Conservation (phyloP, 169 alveolate genomes). For the Plasmodium fragile region DNA sequence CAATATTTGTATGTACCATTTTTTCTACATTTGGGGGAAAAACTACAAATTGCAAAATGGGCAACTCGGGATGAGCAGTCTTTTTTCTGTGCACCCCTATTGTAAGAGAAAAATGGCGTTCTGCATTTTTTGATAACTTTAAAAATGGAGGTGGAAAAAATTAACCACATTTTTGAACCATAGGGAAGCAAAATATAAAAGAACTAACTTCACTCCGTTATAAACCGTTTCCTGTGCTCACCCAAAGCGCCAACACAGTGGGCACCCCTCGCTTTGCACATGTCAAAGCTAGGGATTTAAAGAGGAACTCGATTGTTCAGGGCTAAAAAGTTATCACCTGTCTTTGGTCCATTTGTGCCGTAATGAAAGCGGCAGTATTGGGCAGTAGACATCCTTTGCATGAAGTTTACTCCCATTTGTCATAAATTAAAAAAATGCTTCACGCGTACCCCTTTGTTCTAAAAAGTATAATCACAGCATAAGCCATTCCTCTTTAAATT, state of each 20-base stretch:
- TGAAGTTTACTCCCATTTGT: background rate
- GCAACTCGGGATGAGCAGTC: background rate
- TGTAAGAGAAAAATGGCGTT: background rate
- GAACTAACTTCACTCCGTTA: background rate
- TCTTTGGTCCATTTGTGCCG: background rate
- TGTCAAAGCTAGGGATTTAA: background rate
- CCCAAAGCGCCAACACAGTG: background rate
- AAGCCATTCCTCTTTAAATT: background rate
- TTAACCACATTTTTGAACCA: background rate
- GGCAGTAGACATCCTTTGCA: background rate
- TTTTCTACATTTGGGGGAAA: background rate
- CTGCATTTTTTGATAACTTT: background rate
- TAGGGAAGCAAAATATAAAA: background rate
- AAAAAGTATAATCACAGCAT: background rate
- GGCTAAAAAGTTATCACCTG: background rate
- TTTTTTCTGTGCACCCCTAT: background rate
- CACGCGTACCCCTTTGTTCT: background rate
- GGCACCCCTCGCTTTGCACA: background rate
- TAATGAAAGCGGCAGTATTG: background rate
- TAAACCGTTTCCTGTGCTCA: background rate
- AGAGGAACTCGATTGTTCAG: background rate
- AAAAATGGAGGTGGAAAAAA: background rate
- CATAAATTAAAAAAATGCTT: background rate
- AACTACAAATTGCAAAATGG: background rate
- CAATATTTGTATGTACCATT: background rate